phyloP scores from a whole-genome alignment of 352 stramenopile species.

The Pythium grandisporangium region DNA sequence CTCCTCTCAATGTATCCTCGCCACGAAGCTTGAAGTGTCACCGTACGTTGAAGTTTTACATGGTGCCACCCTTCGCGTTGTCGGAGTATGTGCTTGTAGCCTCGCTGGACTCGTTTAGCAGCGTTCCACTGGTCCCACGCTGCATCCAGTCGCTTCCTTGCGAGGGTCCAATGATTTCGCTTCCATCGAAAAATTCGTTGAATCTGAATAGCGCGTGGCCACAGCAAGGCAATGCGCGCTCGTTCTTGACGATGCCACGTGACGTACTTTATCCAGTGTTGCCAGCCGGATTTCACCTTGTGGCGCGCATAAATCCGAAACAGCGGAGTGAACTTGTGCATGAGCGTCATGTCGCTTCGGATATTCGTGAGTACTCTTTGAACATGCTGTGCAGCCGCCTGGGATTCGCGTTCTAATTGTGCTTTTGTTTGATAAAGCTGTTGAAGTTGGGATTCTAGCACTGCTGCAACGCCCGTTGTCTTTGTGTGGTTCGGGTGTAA shows the following conservation, averaged over 20 bases:
- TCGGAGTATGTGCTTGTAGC: conserved; percentile 16
- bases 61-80: conserved; percentile 7
- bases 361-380: conserved; percentile 29
- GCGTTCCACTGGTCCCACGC: conserved; percentile 29
- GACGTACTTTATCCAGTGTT: conserved; percentile 27
- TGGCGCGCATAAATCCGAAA: conserved; percentile 43
- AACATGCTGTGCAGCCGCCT: conserved; percentile 16
- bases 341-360: conserved; percentile 24
- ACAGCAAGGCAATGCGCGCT: conserved; percentile 21
- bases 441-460: conserved; percentile 14
- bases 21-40: conserved; percentile 36
- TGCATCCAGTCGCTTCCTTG: conserved; percentile 18
- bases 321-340: conserved; percentile 54
- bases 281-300: conserved; percentile 25
- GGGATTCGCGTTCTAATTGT: conserved; percentile 14
- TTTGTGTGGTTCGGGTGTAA: conserved; percentile 10
- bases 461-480: conserved; percentile 8
- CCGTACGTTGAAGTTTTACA: conserved; percentile 15
- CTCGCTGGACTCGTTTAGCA: conserved; percentile 22
- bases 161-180: conserved; percentile 20
- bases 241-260: conserved; percentile 33
- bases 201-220: conserved; percentile 42
- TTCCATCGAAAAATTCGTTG: conserved; percentile 44
- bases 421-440: conserved; percentile 24
- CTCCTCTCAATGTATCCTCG: conserved; percentile 21